phyloP scores from a whole-genome alignment of 192 early-diverging fungal genomes.

The Backusella mclennaniae region DNA sequence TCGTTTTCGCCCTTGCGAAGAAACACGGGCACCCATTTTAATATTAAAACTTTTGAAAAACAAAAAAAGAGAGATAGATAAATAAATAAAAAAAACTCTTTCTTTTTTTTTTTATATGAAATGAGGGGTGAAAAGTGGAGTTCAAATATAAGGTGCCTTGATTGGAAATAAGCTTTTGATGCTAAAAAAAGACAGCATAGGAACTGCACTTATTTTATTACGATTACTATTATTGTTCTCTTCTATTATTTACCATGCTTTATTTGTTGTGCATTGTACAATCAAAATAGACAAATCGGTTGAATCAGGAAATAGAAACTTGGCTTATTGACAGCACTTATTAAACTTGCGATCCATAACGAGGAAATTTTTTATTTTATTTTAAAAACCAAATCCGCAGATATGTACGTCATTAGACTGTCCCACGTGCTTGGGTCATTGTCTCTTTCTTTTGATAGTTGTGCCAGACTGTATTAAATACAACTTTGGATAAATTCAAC shows the following conservation, averaged over 20 bases:
- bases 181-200: neutral
- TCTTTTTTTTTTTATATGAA: neutral
- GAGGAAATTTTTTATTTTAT: too few relatives aligned
- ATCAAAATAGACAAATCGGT: too few relatives aligned
- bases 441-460: neutral
- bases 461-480: too few relatives aligned
- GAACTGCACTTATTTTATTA: neutral
- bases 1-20: neutral
- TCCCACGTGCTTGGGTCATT: neutral
- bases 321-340: too few relatives aligned
- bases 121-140: neutral
- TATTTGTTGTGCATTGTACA: too few relatives aligned
- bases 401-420: neutral
- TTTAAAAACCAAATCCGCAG: too few relatives aligned
- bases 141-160: neutral
- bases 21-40: constrained; percentile 1
- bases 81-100: neutral
- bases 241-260: too few relatives aligned
- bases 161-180: neutral
- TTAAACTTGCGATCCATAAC: too few relatives aligned
- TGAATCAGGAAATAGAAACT: too few relatives aligned
- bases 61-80: neutral
- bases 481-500: too few relatives aligned
- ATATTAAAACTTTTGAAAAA: neutral
- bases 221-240: neutral